Conservation (phyloP, 164 flowering plant genomes). For the Saururus chinensis region DNA sequence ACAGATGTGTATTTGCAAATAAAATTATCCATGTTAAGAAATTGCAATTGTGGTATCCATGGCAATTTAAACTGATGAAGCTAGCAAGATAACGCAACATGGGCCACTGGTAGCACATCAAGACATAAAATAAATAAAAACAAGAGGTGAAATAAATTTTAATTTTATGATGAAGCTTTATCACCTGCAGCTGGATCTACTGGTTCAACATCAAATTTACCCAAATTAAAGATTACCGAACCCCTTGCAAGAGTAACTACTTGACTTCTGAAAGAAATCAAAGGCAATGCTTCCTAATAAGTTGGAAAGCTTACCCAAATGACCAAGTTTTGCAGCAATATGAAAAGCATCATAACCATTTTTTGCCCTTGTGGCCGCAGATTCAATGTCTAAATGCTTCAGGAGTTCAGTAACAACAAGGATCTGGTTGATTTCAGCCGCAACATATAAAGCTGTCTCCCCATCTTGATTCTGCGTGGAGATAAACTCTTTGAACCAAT, state of each 20-base stretch:
- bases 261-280: too few species aligned
- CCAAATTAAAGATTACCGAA: too few species aligned
- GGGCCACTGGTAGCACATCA: too few species aligned
- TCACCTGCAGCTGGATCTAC: too few species aligned
- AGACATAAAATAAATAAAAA: background rate
- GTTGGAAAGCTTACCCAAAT: constrained; percentile 56
- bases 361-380: constrained; percentile 56
- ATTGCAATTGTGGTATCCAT: too few species aligned
- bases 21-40: too few species aligned
- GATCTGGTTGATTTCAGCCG: constrained; percentile 75
- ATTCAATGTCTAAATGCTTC: constrained; percentile 48
- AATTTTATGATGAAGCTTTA: background rate
- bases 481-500: constrained; percentile 27
- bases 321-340: constrained; percentile 86
- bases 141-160: background rate
- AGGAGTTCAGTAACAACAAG: constrained; percentile 48
- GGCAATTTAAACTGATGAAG: too few species aligned
- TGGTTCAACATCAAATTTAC: too few species aligned
- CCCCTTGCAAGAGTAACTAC: too few species aligned
- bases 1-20: too few species aligned
- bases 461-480: constrained; percentile 57
- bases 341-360: constrained; percentile 82
- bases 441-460: constrained; percentile 67
- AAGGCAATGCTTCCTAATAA: too few species aligned
- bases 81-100: too few species aligned